Evolutionary conservation across 164 flowering plant species (phyloP), one percentile per base, ranked within the genome.

Genomic region (Aristolochia contorta): DNA sequence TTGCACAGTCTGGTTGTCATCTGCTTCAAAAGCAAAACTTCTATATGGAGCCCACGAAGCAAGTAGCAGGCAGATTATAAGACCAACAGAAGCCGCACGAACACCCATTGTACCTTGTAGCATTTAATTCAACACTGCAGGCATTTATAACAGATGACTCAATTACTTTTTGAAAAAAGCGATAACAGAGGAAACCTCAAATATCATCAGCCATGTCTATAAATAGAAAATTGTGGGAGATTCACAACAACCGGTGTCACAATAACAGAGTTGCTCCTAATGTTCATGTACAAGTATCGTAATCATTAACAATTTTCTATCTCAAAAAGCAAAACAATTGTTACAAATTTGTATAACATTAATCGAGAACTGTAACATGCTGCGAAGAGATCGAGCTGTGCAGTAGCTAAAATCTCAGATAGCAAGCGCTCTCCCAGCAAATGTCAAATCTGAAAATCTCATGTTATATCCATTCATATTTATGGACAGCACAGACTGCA

Each of bases 81-180:
- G 1, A 25, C 54, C 21, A 18, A 47, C 46, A 55, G 21, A 54
- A 32, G 25, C 47, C 56, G 20, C n/a, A 47, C 27, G n/a, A 57
- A 50, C 60, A 57, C 58, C 71, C 78, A 75, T 75, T 19, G 32
- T 32, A 46, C 41, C 32, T 54, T 48, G 23, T 57, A 37, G 47
- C 20, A 53, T 43, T 47, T 15, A 33, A 43, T 16, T 24, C 7
- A 32, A 27, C 58, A 16, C 14, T 56, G 20, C 19, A 49, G 6
- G 22, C 53, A 49, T 18, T 49, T 6, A 18, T 20, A 49, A 10
- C 22, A 49, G 22, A 49, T 20, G 19, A 20, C 20, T 20, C 53
- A 18, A 20, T 20, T 6, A 13, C 19, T 18, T 49, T 49, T 18
- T 49, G 43, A 37, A 6, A 37, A 37, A 15, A 32, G 32, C 5